phyloP scores from a whole-genome alignment of 2,329 filamentous ascomycete species.

The Bipolaris zeicola region DNA sequence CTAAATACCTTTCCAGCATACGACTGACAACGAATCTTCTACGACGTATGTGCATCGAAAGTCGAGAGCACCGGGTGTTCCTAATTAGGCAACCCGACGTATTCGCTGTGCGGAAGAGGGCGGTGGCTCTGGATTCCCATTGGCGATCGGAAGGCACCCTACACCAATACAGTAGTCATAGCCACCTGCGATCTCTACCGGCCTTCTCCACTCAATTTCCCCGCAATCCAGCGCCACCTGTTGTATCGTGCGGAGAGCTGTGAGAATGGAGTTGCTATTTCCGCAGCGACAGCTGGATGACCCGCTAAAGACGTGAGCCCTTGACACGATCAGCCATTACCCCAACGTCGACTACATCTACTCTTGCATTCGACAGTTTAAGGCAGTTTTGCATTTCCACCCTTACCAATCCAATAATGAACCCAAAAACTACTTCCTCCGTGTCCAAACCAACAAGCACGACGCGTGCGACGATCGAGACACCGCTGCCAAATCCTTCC shows the following conservation, averaged over 20 bases:
- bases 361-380: not conserved
- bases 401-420: conserved; percentile 10
- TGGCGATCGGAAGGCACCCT: not conserved
- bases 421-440: not conserved
- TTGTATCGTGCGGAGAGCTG: not conserved
- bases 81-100: conserved; percentile 12
- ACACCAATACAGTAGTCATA: conserved; percentile 18
- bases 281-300: not conserved
- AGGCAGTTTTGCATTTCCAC: not conserved
- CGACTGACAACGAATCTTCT: not conserved
- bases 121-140: not conserved
- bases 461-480: conserved; percentile 21
- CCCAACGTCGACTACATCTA: not conserved
- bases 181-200: conserved; percentile 8
- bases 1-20: not conserved
- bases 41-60: not conserved
- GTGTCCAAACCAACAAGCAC: conserved; percentile 18
- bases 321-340: not conserved
- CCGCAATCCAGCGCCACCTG: conserved; percentile 13
- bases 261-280: not conserved
- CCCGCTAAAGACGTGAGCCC: conserved; percentile 5
- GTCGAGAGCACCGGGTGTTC: conserved; percentile 3
- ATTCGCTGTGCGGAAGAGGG: not conserved
- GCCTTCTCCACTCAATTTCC: conserved; percentile 6
- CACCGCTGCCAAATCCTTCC: conserved; percentile 57